phyloP scores from a whole-genome alignment of 139 green algal species.

The Volvox africanus region DNA sequence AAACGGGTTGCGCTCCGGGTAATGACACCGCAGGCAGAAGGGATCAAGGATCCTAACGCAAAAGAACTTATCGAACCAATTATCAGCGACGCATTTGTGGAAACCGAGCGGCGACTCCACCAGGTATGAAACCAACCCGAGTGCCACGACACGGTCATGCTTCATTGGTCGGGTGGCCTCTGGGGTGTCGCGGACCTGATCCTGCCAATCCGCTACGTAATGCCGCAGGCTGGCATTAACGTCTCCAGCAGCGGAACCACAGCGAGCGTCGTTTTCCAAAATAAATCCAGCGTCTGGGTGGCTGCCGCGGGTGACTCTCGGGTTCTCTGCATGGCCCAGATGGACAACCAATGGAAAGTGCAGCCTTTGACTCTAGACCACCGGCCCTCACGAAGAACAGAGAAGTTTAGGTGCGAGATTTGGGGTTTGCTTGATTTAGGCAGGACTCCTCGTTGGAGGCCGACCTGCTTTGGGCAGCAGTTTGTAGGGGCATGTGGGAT shows the following conservation, averaged over 20 bases:
- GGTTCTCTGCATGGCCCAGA: slow-evolving; percentile 45
- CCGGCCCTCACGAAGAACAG: slow-evolving; percentile 53
- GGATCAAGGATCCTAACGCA: slow-evolving; percentile 34
- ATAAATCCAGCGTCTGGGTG: slow-evolving; percentile 53
- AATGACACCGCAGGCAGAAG: slow-evolving; percentile 21
- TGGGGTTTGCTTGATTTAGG: no score
- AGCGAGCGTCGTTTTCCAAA: slow-evolving; percentile 59
- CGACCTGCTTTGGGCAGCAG: no score
- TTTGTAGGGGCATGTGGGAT: no score
- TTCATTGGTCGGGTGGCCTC: no score
- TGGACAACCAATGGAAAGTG: slow-evolving; percentile 44
- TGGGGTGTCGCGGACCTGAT: no score
- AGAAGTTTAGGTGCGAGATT: slow-evolving; percentile 43
- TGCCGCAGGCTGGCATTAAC: slow-evolving; percentile 58
- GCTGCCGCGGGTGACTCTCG: slow-evolving; percentile 62
- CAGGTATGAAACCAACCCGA: slow-evolving; percentile 7
- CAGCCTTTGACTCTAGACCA: slow-evolving; percentile 67
- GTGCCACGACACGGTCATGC: no score
- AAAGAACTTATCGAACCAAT: slow-evolving; percentile 50
- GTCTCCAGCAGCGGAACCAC: slow-evolving; percentile 68
- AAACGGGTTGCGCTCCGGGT: background rate
- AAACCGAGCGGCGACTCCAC: slow-evolving; percentile 44
- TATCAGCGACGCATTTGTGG: slow-evolving; percentile 42
- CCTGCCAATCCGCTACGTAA: background rate
- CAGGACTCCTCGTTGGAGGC: no score